Percentiles rank a stretch among this genome's conserved stretches.
Evolutionary conservation across 192 early-diverging fungal species (phyloP).

Genomic region (Chytriomyces confervae): DNA sequence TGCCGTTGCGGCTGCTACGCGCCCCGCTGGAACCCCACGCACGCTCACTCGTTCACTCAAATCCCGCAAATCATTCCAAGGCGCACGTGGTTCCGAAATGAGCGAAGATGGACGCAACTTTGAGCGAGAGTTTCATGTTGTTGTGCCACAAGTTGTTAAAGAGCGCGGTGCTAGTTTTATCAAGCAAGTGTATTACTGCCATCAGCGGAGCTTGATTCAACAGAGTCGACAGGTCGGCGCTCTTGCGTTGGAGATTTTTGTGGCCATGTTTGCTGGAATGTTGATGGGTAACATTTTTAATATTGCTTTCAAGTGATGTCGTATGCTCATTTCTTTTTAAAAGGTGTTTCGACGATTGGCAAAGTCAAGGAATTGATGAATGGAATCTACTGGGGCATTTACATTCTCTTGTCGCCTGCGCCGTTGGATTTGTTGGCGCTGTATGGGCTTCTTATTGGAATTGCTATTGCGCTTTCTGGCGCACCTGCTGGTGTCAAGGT

Average conservation of each 20-base stretch:
- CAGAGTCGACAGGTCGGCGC: slow-evolving; percentile 39
- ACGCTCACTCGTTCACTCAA: not conserved
- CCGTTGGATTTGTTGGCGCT: slow-evolving; percentile 43
- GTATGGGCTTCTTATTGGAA: slow-evolving; percentile 43
- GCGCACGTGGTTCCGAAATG: not conserved
- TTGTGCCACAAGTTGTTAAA: slow-evolving; percentile 40
- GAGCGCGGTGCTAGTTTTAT: slow-evolving; percentile 43
- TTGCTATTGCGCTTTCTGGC: slow-evolving; percentile 49
- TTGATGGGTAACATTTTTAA: slow-evolving; percentile 42
- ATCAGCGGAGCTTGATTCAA: slow-evolving; percentile 46
- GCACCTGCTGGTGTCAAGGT: slow-evolving; percentile 57
- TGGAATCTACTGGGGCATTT: slow-evolving; percentile 49
- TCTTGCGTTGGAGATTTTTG: slow-evolving; percentile 53
- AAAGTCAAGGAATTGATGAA: slow-evolving; percentile 47
- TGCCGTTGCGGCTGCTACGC: not conserved
- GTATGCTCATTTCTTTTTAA: not conserved
- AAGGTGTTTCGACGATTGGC: slow-evolving; percentile 33
- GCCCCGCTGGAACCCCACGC: not conserved
- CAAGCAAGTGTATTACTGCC: slow-evolving; percentile 48
- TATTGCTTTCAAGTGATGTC: not conserved
- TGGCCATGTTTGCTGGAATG: slow-evolving; percentile 49
- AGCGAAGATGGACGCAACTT: slow-evolving; percentile 16
- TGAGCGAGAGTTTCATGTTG: slow-evolving; percentile 34
- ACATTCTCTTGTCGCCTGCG: slow-evolving; percentile 51
- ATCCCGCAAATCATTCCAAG: not conserved